Evolutionary conservation across 352 stramenopile species (phyloP).

Genomic region (Elongisporangium prolatum): DNA sequence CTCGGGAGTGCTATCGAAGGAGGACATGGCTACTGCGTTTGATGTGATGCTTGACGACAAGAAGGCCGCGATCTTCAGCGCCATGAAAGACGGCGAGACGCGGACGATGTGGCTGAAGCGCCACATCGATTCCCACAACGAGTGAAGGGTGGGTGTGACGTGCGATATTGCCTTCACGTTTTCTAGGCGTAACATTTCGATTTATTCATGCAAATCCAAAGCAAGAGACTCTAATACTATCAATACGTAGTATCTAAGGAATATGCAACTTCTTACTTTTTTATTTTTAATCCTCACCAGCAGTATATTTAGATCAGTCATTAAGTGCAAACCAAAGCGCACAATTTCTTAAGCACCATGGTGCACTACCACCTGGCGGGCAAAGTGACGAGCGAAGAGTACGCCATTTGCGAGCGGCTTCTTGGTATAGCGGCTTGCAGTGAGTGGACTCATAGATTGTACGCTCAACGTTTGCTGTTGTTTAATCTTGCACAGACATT

Average conservation of each 20-base stretch:
- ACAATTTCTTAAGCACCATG: slow-evolving; percentile 16
- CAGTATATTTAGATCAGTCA: not conserved
- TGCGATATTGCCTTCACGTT: not conserved
- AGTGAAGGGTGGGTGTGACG: not conserved
- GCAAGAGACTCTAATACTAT: not conserved
- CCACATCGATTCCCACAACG: not conserved
- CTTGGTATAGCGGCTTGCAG: slow-evolving; percentile 29
- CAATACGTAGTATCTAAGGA: too few species aligned
- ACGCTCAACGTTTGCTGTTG: not conserved
- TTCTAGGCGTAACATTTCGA: not conserved
- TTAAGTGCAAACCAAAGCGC: not conserved
- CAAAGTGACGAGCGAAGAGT: slow-evolving; percentile 65
- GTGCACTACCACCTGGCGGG: slow-evolving; percentile 63
- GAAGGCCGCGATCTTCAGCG: slow-evolving; percentile 7
- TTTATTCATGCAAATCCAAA: not conserved
- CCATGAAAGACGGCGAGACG: slow-evolving; percentile 5
- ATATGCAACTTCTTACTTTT: not conserved
- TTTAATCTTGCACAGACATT: slow-evolving; percentile 34
- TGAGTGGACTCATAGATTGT: not conserved
- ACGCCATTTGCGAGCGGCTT: slow-evolving; percentile 66
- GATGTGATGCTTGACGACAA: slow-evolving; percentile 11
- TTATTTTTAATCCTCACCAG: not conserved
- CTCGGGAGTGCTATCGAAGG: not conserved
- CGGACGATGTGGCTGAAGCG: slow-evolving; percentile 1
- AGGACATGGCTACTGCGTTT: slow-evolving; percentile 3